These are phyloP conservation scores for Suillus alpinus DNA, from an alignment of 768 basidiomycete genomes.

Conservation along the genomic window DNA sequence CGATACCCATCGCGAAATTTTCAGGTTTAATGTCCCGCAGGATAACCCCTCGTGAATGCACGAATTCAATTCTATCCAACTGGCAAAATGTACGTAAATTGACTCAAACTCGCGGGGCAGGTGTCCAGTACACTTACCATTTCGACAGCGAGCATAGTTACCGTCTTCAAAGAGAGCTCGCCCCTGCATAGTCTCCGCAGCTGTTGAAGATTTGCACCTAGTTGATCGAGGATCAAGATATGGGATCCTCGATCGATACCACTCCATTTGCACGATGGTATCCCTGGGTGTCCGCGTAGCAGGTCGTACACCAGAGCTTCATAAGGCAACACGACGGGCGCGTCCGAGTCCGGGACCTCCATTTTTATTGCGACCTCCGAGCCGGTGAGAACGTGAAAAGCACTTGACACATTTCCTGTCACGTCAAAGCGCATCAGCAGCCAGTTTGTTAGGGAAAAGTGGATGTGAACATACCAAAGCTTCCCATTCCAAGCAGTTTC, in stretches of 20 bases:
- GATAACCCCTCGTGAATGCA: constrained; percentile 18
- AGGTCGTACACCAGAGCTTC: constrained; percentile 18
- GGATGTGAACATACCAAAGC: neutral
- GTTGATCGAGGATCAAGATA: constrained; percentile 18
- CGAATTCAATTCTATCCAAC: constrained; percentile 14
- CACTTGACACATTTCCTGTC: constrained; percentile 11
- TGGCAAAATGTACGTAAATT: neutral
- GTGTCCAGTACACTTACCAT: constrained; percentile 12
- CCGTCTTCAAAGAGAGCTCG: constrained; percentile 17
- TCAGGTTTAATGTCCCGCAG: constrained; percentile 23
- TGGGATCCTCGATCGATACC: constrained; percentile 9
- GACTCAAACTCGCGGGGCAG: neutral
- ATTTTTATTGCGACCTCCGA: constrained; percentile 18
- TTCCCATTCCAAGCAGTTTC: neutral
- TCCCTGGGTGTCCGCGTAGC: constrained; percentile 11
- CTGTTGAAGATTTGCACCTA: constrained; percentile 17
- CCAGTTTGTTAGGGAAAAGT: neutral
- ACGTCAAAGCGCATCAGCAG: neutral
- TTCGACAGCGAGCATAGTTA: constrained; percentile 21
- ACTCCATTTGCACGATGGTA: constrained; percentile 12
- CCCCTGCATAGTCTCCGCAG: constrained; percentile 17
- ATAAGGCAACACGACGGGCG: constrained; percentile 5
- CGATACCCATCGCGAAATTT: constrained; percentile 17
- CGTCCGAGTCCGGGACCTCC: neutral
- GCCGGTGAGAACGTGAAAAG: constrained; percentile 11